These are phyloP conservation scores for Didymella sp. DNA, from an alignment of 2,329 filamentous ascomycete genomes.

Conservation along the genomic window DNA sequence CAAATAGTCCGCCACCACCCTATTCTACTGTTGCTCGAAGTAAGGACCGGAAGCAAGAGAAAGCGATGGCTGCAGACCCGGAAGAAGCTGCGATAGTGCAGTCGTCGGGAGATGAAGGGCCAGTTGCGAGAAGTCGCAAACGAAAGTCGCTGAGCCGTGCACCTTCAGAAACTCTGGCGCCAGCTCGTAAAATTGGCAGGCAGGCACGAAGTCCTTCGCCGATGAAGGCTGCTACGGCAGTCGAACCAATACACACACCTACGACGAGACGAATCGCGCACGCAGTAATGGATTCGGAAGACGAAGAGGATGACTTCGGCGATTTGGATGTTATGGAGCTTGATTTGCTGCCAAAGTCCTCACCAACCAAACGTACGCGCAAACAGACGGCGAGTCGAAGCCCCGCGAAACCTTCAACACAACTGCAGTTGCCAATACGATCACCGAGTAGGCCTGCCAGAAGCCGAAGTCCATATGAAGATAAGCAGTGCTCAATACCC, in stretches of 20 bases:
- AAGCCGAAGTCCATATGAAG: constrained; percentile 25
- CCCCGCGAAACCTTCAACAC: constrained; percentile 13
- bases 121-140: constrained; percentile 30
- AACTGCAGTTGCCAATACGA: constrained; percentile 30
- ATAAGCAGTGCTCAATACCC: constrained; percentile 26
- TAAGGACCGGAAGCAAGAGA: constrained; percentile 4
- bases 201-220: constrained; percentile 34
- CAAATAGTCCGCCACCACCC: constrained; percentile 47
- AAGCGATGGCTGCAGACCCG: constrained; percentile 9
- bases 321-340: constrained; percentile 39
- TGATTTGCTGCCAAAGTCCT: constrained; percentile 25
- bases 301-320: constrained; percentile 37
- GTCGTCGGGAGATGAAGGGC: constrained; percentile 26
- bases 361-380: constrained; percentile 14
- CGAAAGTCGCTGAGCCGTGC: constrained; percentile 42
- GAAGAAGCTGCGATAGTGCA: constrained; percentile 21
- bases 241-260: constrained; percentile 19
- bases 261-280: constrained; percentile 26
- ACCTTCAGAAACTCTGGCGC: constrained; percentile 34
- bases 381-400: constrained; percentile 25
- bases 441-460: constrained; percentile 37
- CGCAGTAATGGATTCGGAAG: constrained; percentile 43
- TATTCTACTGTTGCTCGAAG: constrained; percentile 53
- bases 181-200: constrained; percentile 41
- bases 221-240: constrained; percentile 7